Evolutionary conservation across 2,329 filamentous ascomycete genomes (phyloP).

Genomic region (Colletotrichum sojae): DNA sequence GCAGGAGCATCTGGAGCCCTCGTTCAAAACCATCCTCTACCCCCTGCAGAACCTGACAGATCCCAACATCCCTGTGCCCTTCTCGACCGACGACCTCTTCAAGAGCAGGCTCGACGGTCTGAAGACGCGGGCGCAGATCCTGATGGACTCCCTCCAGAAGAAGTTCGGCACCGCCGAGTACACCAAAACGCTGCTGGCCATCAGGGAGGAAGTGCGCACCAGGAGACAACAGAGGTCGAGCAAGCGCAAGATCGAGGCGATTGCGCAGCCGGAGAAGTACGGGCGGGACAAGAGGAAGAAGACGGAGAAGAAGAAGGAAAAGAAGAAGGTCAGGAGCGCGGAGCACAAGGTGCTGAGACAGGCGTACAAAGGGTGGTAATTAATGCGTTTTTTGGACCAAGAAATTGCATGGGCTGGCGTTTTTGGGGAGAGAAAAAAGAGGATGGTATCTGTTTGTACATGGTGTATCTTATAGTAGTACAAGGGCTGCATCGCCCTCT

Average conservation of each 20-base stretch:
- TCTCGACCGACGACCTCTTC: conserved; percentile 79
- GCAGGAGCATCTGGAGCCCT: conserved; percentile 69
- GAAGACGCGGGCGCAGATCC: conserved; percentile 79
- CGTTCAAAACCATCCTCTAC: conserved; percentile 71
- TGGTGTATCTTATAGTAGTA: conserved; percentile 35
- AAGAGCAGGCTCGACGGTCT: conserved; percentile 78
- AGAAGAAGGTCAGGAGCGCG: conserved; percentile 82
- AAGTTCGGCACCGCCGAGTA: conserved; percentile 87
- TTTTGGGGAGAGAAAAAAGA: conserved; percentile 26
- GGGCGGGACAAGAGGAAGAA: conserved; percentile 86
- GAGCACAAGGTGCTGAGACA: conserved; percentile 81
- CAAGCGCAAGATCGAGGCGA: conserved; percentile 92
- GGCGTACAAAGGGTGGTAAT: conserved; percentile 71
- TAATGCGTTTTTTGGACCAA: conserved; percentile 3
- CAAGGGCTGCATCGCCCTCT: conserved; percentile 35
- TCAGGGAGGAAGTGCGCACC: conserved; percentile 79
- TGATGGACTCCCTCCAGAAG: conserved; percentile 87
- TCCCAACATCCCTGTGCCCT: conserved; percentile 78
- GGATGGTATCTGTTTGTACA: conserved; percentile 2
- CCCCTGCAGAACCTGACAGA: conserved; percentile 89
- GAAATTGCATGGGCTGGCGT: conserved; percentile 40
- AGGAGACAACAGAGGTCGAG: conserved; percentile 80
- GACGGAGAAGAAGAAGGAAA: conserved; percentile 86
- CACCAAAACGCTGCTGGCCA: conserved; percentile 79
- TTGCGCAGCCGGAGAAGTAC: conserved; percentile 84